Evolutionary conservation across 495 filamentous ascomycete species (phyloP).

Genomic region (Xylaria sp.): DNA sequence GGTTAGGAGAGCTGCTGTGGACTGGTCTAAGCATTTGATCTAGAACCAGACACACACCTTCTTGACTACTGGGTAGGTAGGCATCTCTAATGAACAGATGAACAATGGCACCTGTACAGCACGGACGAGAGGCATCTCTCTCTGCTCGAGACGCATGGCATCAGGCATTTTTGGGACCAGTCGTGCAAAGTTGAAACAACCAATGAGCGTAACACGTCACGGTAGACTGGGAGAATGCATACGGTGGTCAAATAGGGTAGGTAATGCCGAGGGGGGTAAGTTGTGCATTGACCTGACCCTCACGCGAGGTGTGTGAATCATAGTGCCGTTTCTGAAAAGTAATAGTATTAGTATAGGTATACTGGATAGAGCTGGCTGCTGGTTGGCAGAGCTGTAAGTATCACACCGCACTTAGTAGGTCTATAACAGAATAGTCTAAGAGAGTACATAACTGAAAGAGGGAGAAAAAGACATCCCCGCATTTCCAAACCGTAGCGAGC

Average conservation of each 20-base stretch:
- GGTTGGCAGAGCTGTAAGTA: too few species aligned
- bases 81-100: neutral
- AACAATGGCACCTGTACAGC: conserved; percentile 9
- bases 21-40: conserved; percentile 6
- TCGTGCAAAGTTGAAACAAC: neutral
- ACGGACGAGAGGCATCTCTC: conserved; percentile 1
- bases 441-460: too few species aligned
- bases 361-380: too few species aligned
- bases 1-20: neutral
- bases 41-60: neutral
- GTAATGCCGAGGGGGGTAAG: neutral
- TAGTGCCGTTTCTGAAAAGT: neutral
- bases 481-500: neutral
- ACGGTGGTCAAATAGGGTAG: neutral
- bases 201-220: neutral
- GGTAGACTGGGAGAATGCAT: neutral
- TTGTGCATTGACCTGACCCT: neutral
- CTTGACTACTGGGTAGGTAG: neutral
- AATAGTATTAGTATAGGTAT: too few species aligned
- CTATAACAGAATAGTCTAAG: too few species aligned
- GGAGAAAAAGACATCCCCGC: neutral
- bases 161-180: neutral
- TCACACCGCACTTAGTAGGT: too few species aligned
- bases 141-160: conserved; percentile 14
- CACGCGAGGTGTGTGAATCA: neutral